Evolutionary conservation across 192 early-diverging fungal genomes (phyloP), one percentile per base, ranked within the genome.

Genomic region (Backusella sp.): DNA sequence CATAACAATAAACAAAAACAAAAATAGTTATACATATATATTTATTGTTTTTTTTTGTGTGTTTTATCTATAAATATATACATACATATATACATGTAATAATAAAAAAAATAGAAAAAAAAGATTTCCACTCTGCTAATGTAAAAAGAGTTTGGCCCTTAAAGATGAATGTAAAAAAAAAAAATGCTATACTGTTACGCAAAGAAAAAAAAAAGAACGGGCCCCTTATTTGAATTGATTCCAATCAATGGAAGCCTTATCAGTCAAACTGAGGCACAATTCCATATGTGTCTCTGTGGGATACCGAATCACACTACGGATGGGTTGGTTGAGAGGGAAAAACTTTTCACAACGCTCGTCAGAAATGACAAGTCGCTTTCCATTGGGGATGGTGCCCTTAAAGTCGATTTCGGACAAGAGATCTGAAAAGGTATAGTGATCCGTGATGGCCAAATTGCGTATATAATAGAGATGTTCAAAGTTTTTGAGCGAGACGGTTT

Each of bases 401-500:
- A 76, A 42, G 35, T 81, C 80, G 21, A 81, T 77, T 49, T 77
- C 75, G 44, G 71, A 65, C 35, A 81, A 44, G 17, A 76, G 53
- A 70, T 81, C 76, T 66, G 76, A 26, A 66, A 81, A 81, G 26
- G 80, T 81, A 66, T 77, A 81, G 4, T 71, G 68, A 46, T 81
- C 76, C 34, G 80, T 77, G 59, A 81, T 81, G 52, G 76, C 80
- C 26, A 81, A 73, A 68, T 81, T 81, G 52, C 73, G 72, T 71
- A 81, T 72, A 73, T 78, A 81, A 66, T 73, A 74, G 14, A 73
- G 68, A 34, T 66, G 44, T n/a, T 75, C 70, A 68, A 32, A 67
- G 44, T 67, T 71, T 30, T 70, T 67, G n/a, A 81, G 66, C 46
- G 80, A 77, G 12, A 81, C 73, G 0, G 80, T 81, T 35, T 81